Conservation (phyloP, 129 eudicot species). For the Daucus carota region DH1_v3.0 NC_030388.2:32687501-32688000, state of each 20-base stretch:
- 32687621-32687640: slow-evolving; percentile 47
- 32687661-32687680: slow-evolving; percentile 61
- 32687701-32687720: slow-evolving; percentile 37
- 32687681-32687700: slow-evolving; percentile 40
- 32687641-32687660: slow-evolving; percentile 78
- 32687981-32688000: slow-evolving; percentile 64
- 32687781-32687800: slow-evolving; percentile 71
- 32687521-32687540: neutral
- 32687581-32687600: slow-evolving; percentile 66
- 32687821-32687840: slow-evolving; percentile 35
- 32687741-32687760: slow-evolving; percentile 84
- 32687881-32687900: slow-evolving; percentile 88
- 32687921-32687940: slow-evolving; percentile 67
- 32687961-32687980: slow-evolving; percentile 52
- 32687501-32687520: neutral
- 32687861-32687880: slow-evolving; percentile 48
- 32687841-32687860: slow-evolving; percentile 32
- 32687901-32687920: slow-evolving; percentile 61
- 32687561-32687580: neutral
- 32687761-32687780: slow-evolving; percentile 65
- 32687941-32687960: slow-evolving; percentile 50
- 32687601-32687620: slow-evolving; percentile 38
- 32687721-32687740: slow-evolving; percentile 44
- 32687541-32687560: neutral
- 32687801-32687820: slow-evolving; percentile 69